A percentile compares a stretch with the other conserved stretches of the same genome.
Evolutionary conservation across 768 basidiomycete species (phyloP).

Genomic region (Rhizopogon vulgaris): DNA sequence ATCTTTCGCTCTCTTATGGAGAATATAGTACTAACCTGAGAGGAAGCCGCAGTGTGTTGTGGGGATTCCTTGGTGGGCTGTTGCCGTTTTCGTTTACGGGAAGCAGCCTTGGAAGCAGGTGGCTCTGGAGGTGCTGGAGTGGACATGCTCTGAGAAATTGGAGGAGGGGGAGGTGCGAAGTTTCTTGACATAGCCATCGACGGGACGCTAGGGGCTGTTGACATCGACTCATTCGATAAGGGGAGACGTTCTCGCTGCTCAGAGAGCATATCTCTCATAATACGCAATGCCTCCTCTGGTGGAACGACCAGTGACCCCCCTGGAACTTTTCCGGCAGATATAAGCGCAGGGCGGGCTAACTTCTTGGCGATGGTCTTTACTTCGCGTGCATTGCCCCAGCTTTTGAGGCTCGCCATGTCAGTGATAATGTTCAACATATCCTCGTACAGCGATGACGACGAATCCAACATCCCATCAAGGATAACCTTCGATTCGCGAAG

Average conservation of each 20-base stretch:
- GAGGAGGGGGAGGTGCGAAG: constrained; percentile 18
- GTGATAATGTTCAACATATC: constrained; percentile 34
- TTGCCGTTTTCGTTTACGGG: constrained; percentile 3
- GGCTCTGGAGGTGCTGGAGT: constrained; percentile 8
- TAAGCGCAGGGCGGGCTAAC: constrained; percentile 38
- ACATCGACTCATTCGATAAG: constrained; percentile 11
- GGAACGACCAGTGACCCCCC: constrained; percentile 18
- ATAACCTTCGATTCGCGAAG: constrained; percentile 38
- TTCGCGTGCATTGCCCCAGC: constrained; percentile 71
- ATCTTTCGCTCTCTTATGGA: neutral
- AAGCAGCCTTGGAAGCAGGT: constrained; percentile 6
- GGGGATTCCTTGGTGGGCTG: neutral
- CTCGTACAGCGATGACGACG: constrained; percentile 20
- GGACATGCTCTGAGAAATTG: constrained; percentile 12
- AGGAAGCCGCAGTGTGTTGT: neutral
- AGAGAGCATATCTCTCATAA: constrained; percentile 17
- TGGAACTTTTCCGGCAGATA: constrained; percentile 11
- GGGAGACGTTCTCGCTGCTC: constrained; percentile 19
- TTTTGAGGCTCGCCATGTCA: constrained; percentile 37
- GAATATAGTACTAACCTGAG: neutral
- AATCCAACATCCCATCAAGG: constrained; percentile 30
- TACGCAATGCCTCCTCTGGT: constrained; percentile 21
- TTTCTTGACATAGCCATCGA: constrained; percentile 13
- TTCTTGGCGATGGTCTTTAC: constrained; percentile 46
- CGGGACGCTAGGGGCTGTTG: constrained; percentile 5